Evolutionary conservation across 169 alveolate genomes (phyloP).

Genomic region (Cryptosporidium viatorum): DNA sequence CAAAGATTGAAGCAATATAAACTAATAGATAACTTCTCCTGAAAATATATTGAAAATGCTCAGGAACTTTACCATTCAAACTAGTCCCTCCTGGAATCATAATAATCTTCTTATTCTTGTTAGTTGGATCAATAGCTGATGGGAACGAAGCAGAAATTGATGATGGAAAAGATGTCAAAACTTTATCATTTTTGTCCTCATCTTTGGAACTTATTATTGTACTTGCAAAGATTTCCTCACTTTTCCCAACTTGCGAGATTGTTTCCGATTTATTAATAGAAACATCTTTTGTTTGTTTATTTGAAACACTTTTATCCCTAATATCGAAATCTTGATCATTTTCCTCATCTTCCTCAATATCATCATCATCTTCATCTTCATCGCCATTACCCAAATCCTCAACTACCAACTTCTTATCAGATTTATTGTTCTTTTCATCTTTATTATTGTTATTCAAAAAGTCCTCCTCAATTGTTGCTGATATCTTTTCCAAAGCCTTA

Average conservation of each 20-base stretch:
- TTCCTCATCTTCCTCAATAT: constrained; percentile 1
- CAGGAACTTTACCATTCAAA: constrained; percentile 41
- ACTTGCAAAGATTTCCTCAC: constrained; percentile 45
- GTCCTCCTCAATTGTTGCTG: constrained; percentile 64
- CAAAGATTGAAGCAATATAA: constrained; percentile 19
- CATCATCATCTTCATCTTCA: neutral
- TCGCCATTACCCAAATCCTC: neutral
- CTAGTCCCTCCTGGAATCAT: constrained; percentile 26
- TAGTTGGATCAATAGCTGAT: neutral
- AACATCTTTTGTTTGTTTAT: neutral
- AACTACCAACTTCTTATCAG: constrained; percentile 1
- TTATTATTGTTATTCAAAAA: constrained; percentile 4
- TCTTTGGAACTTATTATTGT: neutral
- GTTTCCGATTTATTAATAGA: constrained; percentile 7
- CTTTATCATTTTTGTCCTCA: neutral
- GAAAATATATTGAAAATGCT: constrained; percentile 21
- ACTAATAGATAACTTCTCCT: constrained; percentile 34
- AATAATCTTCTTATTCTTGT: constrained; percentile 1
- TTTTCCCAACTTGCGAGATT: constrained; percentile 7
- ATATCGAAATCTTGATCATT: neutral
- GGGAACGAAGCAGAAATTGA: constrained; percentile 27
- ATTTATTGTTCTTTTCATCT: neutral
- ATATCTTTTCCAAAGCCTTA: constrained; percentile 52
- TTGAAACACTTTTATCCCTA: neutral
- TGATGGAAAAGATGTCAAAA: constrained; percentile 5